Conservation (phyloP, 1,284 basidiomycete species). For the Leccinum fuscescens region DNA sequence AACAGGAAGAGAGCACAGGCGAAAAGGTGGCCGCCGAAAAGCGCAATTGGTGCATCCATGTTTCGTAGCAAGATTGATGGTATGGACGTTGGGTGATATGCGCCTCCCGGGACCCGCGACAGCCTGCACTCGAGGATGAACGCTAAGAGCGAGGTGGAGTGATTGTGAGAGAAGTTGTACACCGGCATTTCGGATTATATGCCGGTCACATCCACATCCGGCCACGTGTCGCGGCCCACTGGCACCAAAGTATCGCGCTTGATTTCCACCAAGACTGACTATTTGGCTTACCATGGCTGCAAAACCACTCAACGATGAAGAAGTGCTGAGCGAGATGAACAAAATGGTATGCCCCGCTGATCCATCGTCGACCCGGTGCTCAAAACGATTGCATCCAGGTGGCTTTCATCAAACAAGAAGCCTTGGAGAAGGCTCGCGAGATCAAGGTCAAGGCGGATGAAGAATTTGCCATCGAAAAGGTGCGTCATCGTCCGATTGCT, state of each 20-base stretch:
- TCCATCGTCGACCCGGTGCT: constrained; percentile 1
- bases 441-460: constrained; percentile 96
- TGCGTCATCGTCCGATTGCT: constrained; percentile 29
- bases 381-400: constrained; percentile 52
- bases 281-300: constrained; percentile 44
- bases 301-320: constrained; percentile 89
- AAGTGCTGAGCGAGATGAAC: constrained; percentile 96
- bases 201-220: too few species aligned
- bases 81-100: not conserved
- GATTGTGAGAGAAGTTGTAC: not conserved
- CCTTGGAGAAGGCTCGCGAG: constrained; percentile 94
- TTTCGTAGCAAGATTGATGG: not conserved
- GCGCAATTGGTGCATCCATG: constrained; percentile 25
- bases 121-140: not conserved
- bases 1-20: constrained; percentile 12
- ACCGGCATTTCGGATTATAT: too few species aligned
- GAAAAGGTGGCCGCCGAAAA: constrained; percentile 23
- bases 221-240: too few species aligned
- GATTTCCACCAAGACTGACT: constrained; percentile 26
- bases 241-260: too few species aligned
- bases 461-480: constrained; percentile 97
- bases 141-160: not conserved
- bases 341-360: constrained; percentile 78
- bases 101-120: not conserved
- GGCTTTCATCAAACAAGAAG: constrained; percentile 96